Percentiles rank a stretch among this genome's conserved stretches.
These are phyloP conservation scores for Dinochytrium kinnereticum DNA, from an alignment of 371 early-diverging fungal genomes.

Conservation along the genomic window DNA sequence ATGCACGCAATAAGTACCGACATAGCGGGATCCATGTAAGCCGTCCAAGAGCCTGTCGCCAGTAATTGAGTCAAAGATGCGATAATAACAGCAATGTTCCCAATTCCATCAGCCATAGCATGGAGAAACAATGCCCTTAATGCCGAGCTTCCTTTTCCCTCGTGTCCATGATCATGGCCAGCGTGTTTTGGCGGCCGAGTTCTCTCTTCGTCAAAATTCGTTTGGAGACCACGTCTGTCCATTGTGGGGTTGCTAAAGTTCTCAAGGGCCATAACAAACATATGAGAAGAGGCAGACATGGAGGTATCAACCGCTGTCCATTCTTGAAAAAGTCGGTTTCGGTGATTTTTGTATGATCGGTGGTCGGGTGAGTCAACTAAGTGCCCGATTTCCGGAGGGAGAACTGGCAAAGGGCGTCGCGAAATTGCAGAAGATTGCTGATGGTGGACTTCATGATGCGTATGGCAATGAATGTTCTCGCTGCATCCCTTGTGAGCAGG, in stretches of 20 bases:
- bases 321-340: not conserved
- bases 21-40: constrained; percentile 44
- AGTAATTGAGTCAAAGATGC: constrained; percentile 42
- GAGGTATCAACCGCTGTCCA: not conserved
- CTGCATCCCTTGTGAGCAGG: too few species aligned
- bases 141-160: not conserved
- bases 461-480: too few species aligned
- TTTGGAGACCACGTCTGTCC: not conserved
- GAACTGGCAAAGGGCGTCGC: not conserved
- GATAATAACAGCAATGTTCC: constrained; percentile 49
- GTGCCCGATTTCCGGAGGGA: not conserved
- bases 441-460: too few species aligned
- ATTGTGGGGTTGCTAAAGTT: not conserved
- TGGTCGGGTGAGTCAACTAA: not conserved
- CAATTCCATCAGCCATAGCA: constrained; percentile 49
- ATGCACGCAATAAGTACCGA: constrained; percentile 44
- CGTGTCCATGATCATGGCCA: constrained; percentile 13
- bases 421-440: not conserved
- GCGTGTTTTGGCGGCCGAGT: constrained; percentile 12
- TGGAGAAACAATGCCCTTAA: constrained; percentile 42
- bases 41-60: constrained; percentile 16
- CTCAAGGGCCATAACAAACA: not conserved
- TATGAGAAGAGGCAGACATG: not conserved
- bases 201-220: not conserved
- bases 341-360: not conserved